These are phyloP conservation scores for Trametes cinnabarina DNA, from an alignment of 768 basidiomycete genomes.

Conservation along the genomic window DNA sequence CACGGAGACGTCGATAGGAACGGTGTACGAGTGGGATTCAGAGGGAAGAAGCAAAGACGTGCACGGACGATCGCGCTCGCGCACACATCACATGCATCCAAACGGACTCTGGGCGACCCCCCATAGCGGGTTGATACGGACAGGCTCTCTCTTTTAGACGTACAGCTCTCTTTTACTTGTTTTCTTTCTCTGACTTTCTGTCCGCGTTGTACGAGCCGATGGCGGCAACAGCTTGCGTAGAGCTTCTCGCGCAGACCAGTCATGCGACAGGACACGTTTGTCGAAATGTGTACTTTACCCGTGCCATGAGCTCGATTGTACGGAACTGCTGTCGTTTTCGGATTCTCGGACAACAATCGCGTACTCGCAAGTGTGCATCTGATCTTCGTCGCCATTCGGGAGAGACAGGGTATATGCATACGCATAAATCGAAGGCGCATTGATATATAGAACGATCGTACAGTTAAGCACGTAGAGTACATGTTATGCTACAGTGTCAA, in stretches of 20 bases:
- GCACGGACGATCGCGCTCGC: constrained; percentile 17
- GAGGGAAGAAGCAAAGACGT: constrained; percentile 1
- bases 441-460: neutral
- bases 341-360: too few relatives aligned
- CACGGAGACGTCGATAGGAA: neutral
- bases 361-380: too few relatives aligned
- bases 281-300: neutral
- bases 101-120: constrained; percentile 11
- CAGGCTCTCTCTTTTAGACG: constrained; percentile 1
- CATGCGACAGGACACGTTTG: too few relatives aligned
- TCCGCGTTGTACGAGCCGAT: neutral
- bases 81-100: neutral
- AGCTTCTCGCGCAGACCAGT: too few relatives aligned
- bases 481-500: neutral
- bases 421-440: neutral
- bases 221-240: too few relatives aligned
- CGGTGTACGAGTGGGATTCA: constrained; percentile 4
- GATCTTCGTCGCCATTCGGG: too few relatives aligned
- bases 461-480: neutral
- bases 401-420: neutral
- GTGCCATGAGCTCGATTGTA: neutral
- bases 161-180: neutral
- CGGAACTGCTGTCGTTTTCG: neutral
- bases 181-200: too few relatives aligned
- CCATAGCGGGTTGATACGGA: neutral